Base-by-base conservation (phyloP, 345 rosid species). In the Zanthoxylum bungeanum region DNA sequence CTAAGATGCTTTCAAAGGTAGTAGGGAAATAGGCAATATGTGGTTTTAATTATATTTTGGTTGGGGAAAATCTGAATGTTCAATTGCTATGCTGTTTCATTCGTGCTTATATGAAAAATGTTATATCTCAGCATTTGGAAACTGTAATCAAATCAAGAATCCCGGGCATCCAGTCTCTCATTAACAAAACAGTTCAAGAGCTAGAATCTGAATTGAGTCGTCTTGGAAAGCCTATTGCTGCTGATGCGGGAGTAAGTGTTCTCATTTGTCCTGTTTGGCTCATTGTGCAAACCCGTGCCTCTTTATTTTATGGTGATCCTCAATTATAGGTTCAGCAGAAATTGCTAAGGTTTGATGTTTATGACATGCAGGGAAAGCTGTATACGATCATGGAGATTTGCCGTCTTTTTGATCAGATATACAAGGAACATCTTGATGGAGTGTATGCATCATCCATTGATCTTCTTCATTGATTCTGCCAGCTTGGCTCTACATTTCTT, bases 321-420 rank as follows among this genome's bases (percentile, higher is more conserved):
- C 14, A 37, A 25, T 30, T 11, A 12, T n/a, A 61, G 58, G 22
- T 65, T 40, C 46, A 60, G 64, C 64, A 58, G 31, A 22, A 52
- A 71, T 46, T 60, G 55, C 77, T 75, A 58, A 77, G 57, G 49
- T 50, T 76, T 28, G 64, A 22, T 74, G 62, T 59, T 67, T 75
- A 21, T 83, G 75, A 66, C 36, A 50, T 87, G 60, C 89, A 95
- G 99, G 99, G 99, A 30, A 96, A 96, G 78, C 69, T 96, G 84
- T 91, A 93, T 82, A 76, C 93, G 42, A 96, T 96, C 80, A 96
- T 89, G 94, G 99, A 96, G 88, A 96, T 96, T 56, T 93, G 99
- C 75, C 93, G 99, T 58, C 87, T 93, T 70, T 96, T 93, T 79
- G 93, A 93, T 85, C 93, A 87, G 77, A 96, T 84, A 70, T 96